A percentile compares a stretch with the other conserved stretches of the same genome.
phyloP scores from a whole-genome alignment of 768 basidiomycete species.

The Collybia sp. region DNA sequence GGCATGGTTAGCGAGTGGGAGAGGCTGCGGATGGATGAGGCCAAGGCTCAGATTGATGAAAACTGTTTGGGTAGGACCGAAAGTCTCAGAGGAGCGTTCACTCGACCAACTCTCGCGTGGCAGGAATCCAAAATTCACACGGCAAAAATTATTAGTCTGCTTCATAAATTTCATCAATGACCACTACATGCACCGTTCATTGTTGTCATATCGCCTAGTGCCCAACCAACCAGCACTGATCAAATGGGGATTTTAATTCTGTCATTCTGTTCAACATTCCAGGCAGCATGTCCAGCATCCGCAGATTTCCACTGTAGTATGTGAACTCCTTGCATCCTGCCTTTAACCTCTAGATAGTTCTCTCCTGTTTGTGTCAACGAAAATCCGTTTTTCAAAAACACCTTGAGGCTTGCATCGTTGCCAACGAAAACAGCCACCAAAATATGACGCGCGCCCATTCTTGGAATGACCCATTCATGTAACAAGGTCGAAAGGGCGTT shows the following conservation, averaged over 20 bases:
- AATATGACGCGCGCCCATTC: slow-evolving; percentile 53
- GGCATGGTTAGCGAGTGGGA: slow-evolving; percentile 31
- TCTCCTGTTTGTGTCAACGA: slow-evolving; percentile 30
- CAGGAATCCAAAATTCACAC: too few species aligned
- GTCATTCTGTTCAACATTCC: too few species aligned
- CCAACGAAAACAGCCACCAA: slow-evolving; percentile 39
- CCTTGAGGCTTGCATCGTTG: slow-evolving; percentile 57
- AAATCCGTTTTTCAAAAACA: slow-evolving; percentile 69
- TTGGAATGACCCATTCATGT: slow-evolving; percentile 55
- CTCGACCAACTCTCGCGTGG: too few species aligned
- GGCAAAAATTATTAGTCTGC: too few species aligned
- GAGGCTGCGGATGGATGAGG: neutral
- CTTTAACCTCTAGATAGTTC: slow-evolving; percentile 30
- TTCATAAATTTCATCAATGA: too few species aligned
- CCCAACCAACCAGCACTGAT: too few species aligned
- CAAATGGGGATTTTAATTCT: too few species aligned
- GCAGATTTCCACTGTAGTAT: slow-evolving; percentile 26
- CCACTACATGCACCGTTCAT: too few species aligned
- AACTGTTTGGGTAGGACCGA: too few species aligned
- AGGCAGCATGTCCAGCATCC: too few species aligned
- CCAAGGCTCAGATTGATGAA: neutral
- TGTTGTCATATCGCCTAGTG: too few species aligned
- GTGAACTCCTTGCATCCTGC: slow-evolving; percentile 28
- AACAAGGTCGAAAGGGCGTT: slow-evolving; percentile 53
- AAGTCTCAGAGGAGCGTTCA: neutral